These are phyloP conservation scores for Cordyceps militaris DNA, from an alignment of 2,329 filamentous ascomycete genomes.

Conservation along the genomic window DNA sequence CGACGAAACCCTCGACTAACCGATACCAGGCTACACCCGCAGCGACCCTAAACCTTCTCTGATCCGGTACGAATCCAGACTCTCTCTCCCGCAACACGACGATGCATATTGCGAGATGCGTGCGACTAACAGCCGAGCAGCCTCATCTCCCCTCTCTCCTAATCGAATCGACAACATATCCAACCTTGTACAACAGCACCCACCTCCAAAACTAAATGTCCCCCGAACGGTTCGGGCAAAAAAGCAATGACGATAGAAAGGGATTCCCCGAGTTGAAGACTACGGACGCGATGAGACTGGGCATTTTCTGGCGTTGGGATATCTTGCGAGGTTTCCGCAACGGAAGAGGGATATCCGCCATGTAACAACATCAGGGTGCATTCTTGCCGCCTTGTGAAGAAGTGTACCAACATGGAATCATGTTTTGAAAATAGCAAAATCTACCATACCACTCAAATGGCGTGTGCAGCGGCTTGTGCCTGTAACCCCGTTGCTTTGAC, in stretches of 20 bases:
- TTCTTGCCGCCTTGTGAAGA: not conserved
- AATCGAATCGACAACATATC: conserved; percentile 21
- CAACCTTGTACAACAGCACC: conserved; percentile 6
- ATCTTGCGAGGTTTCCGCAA: not conserved
- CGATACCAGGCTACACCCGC: conserved; percentile 72
- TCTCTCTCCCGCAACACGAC: not conserved
- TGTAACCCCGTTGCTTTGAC: no score
- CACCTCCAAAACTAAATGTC: not conserved
- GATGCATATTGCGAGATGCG: no score
- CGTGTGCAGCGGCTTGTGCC: no score
- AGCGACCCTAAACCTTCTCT: conserved; percentile 81
- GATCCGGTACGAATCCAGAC: conserved; percentile 40
- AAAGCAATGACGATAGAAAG: conserved; percentile 1
- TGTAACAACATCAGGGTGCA: not conserved
- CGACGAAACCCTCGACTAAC: conserved; percentile 20
- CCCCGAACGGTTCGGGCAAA: not conserved
- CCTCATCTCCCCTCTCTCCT: conserved; percentile 59
- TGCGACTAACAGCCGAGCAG: conserved; percentile 31
- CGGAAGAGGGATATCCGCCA: not conserved
- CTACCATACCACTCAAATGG: not conserved
- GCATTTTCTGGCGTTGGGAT: conserved; percentile 2
- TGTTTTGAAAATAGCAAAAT: not conserved
- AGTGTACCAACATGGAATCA: conserved; percentile 11
- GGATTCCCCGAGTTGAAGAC: not conserved
- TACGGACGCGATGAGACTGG: not conserved